Evolutionary conservation across 768 basidiomycete genomes (phyloP).

Genomic region (Termitomyces sp.): DNA sequence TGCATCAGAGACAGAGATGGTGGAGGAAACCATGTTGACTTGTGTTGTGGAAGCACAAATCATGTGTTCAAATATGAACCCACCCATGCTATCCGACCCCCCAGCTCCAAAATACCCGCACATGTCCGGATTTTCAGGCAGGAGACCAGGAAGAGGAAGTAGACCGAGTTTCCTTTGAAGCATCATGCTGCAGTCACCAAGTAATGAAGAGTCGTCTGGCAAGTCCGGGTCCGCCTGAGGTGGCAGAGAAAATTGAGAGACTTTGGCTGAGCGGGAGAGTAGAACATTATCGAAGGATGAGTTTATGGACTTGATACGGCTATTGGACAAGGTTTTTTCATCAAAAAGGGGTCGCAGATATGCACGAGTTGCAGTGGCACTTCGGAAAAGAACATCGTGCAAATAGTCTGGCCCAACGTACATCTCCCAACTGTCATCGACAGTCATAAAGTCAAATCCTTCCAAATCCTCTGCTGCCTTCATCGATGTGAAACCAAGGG

Average conservation of each 20-base stretch:
- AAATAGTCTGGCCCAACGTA: background rate
- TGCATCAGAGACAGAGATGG: background rate
- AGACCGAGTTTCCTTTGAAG: background rate
- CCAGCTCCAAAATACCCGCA: background rate
- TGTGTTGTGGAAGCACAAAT: background rate
- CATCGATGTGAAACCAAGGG: background rate
- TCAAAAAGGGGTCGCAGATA: background rate
- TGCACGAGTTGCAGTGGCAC: background rate
- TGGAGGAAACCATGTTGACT: slow-evolving; percentile 3
- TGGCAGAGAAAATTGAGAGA: background rate
- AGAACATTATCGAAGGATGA: background rate
- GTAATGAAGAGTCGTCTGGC: background rate
- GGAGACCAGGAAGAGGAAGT: too few species aligned
- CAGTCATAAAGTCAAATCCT: background rate
- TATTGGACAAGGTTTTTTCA: background rate
- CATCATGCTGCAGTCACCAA: background rate
- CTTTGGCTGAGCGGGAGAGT: background rate
- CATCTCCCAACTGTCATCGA: background rate
- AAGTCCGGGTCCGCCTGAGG: background rate
- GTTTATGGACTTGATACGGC: background rate
- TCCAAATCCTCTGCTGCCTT: too few species aligned
- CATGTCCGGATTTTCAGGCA: too few species aligned
- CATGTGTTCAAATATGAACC: background rate
- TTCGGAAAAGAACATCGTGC: background rate
- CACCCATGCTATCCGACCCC: background rate